Percentiles rank a stretch among this genome's conserved stretches.
phyloP scores from a whole-genome alignment of 2,329 filamentous ascomycete species.

The Pochonia chlamydosporia region DNA sequence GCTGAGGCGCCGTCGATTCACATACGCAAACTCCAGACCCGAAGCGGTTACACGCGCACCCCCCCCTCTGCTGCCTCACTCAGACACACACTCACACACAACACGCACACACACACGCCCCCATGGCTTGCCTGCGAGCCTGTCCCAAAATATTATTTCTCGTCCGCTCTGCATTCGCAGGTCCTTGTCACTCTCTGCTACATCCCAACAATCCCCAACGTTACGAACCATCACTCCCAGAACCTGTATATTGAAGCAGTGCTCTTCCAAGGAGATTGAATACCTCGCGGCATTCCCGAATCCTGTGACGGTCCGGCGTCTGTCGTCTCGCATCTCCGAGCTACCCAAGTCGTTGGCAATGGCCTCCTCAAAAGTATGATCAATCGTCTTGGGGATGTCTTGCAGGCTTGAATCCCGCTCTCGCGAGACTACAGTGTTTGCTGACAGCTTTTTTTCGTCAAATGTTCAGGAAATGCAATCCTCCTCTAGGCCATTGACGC shows the following conservation, averaged over 20 bases:
- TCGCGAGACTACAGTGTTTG: constrained; percentile 25
- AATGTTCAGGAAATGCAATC: constrained; percentile 54
- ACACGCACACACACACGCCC: constrained; percentile 8
- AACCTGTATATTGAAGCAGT: constrained; percentile 10
- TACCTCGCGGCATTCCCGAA: constrained; percentile 15
- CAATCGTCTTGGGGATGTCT: constrained; percentile 16
- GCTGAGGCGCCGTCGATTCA: constrained; percentile 21
- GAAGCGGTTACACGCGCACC: constrained; percentile 19
- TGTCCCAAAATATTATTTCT: constrained; percentile 36
- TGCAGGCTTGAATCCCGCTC: constrained; percentile 24
- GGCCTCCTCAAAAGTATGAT: constrained; percentile 57
- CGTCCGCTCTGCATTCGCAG: constrained; percentile 20
- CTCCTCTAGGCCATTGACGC: constrained; percentile 61
- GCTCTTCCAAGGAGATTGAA: neutral
- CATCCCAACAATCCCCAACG: constrained; percentile 5
- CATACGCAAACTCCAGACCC: constrained; percentile 17
- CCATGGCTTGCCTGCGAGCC: constrained; percentile 10
- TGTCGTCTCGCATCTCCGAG: constrained; percentile 27
- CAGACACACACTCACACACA: constrained; percentile 15
- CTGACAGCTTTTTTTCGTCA: constrained; percentile 24
- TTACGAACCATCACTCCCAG: constrained; percentile 1
- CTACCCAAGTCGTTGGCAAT: constrained; percentile 40
- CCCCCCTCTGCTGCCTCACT: constrained; percentile 11
- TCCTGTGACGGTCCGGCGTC: constrained; percentile 24
- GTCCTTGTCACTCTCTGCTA: constrained; percentile 10